Evolutionary conservation across 306 rosid species (phyloP), one percentile per base, ranked within the genome.

Genomic region (Lagenaria siceraria): DNA sequence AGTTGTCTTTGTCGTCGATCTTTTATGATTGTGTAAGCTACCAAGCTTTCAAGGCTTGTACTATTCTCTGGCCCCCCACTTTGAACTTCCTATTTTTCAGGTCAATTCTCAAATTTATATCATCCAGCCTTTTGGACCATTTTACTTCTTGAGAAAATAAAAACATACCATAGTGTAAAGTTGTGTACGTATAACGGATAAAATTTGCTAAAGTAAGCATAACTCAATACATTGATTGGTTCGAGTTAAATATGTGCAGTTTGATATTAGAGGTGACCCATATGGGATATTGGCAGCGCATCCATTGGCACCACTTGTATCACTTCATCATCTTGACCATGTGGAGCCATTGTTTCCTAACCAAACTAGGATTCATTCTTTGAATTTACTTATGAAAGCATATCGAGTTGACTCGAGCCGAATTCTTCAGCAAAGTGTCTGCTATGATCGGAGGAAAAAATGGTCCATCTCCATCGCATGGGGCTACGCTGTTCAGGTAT

Each of bases 261-360:
- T 92, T 60, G 99, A 96, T 74, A 86, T 96, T 76, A 81, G 87
- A 78, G 97, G 96, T 36, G 81, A 87, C 33, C 84, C 93, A 5
- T 89, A 86, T 76, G 99, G 99, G 14, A 18, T 89, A 49, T 81
- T 96, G 80, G 97, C 99, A 4, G 98, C 98, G 0, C 99, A 96
- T 51, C 98, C 98, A 38, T 14, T 89, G 87, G 86, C 88, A 15
- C 97, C 98, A 11, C 92, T 96, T 5, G 88, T 96, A 61, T 88
- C 99, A 14, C 96, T 96, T 24, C 98, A 96, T 84, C 99, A 92
- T 81, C 92, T 96, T 63, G 97, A 86, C 52, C 55, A 63, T 77
- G 55, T 90, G 86, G 27, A 78, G 21, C 84, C 99, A 0, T 8
- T 96, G 72, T 82, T 96, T 79, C 97, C 98, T 1, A 61, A 82